Conservation (phyloP, 805 yeast species). For the Metschnikowia aberdeeniae region DNA sequence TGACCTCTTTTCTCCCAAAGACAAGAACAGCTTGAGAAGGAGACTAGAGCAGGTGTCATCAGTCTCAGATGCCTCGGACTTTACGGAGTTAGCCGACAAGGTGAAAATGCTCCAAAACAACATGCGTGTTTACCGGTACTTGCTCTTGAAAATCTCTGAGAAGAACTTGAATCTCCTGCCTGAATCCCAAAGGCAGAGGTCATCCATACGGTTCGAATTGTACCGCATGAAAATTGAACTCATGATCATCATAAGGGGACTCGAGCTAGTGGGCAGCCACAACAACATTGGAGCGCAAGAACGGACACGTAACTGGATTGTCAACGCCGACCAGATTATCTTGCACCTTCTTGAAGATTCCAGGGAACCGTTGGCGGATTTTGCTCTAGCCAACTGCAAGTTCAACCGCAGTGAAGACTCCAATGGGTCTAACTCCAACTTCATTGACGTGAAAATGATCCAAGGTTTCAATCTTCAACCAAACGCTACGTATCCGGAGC, state of each 20-base stretch:
- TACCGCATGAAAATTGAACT: slow-evolving; percentile 33
- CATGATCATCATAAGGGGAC: slow-evolving; percentile 26
- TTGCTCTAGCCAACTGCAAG: slow-evolving; percentile 57
- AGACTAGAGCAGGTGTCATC: slow-evolving; percentile 36
- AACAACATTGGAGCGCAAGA: slow-evolving; percentile 9
- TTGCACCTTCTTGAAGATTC: slow-evolving; percentile 63
- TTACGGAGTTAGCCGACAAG: slow-evolving; percentile 29
- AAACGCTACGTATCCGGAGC: slow-evolving; percentile 61
- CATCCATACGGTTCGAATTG: slow-evolving; percentile 28
- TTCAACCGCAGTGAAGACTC: slow-evolving; percentile 60
- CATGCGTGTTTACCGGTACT: slow-evolving; percentile 27
- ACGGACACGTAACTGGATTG: slow-evolving; percentile 12
- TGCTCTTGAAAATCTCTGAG: slow-evolving; percentile 39
- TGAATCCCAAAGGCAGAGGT: slow-evolving; percentile 19
- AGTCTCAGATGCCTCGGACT: slow-evolving; percentile 34
- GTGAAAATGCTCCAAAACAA: slow-evolving; percentile 28
- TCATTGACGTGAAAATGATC: slow-evolving; percentile 54
- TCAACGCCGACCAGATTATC: slow-evolving; percentile 58
- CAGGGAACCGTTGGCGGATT: slow-evolving; percentile 62
- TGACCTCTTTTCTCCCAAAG: slow-evolving; percentile 31
- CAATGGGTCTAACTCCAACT: slow-evolving; percentile 65
- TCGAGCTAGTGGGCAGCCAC: slow-evolving; percentile 11
- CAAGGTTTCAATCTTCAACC: slow-evolving; percentile 65
- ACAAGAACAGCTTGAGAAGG: slow-evolving; percentile 32
- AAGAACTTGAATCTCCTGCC: slow-evolving; percentile 23